These are phyloP conservation scores for Cyclostephanos tholiformis DNA, from an alignment of 108 stramenopile species.

Conservation along the genomic window DNA sequence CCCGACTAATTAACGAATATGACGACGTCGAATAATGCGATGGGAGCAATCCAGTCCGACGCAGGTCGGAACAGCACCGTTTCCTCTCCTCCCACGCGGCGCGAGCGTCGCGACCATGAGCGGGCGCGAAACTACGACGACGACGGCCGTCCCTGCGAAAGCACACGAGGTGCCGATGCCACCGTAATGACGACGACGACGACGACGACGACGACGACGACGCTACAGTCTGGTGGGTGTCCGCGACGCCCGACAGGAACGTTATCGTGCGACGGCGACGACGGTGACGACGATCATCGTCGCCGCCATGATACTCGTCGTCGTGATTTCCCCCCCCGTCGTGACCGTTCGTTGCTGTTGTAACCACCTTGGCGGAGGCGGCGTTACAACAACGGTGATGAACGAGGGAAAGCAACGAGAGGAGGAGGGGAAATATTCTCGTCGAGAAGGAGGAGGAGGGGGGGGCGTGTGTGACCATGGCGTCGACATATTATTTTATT, in stretches of 20 bases:
- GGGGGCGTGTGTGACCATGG: no score
- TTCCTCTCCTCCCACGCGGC: background rate
- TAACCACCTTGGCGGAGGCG: no score
- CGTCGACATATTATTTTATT: no score
- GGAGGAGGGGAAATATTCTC: no score
- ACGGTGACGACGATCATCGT: no score
- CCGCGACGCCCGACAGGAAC: background rate
- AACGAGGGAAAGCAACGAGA: no score
- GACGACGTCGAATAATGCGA: background rate
- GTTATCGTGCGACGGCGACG: background rate
- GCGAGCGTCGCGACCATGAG: background rate
- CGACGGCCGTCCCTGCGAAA: background rate
- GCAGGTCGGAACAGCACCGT: slow-evolving; percentile 30
- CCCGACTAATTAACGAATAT: background rate
- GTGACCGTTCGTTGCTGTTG: no score
- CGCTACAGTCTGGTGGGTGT: background rate
- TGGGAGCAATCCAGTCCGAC: slow-evolving; percentile 12
- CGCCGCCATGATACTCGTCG: no score
- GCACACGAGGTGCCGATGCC: background rate
- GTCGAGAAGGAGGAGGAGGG: no score
- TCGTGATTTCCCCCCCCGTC: no score
- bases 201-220: no score
- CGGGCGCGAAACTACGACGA: background rate
- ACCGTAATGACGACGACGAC: background rate
- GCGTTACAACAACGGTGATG: no score